Conservation (phyloP, 1,284 basidiomycete genomes). For the Spongiforma sp. region DNA sequence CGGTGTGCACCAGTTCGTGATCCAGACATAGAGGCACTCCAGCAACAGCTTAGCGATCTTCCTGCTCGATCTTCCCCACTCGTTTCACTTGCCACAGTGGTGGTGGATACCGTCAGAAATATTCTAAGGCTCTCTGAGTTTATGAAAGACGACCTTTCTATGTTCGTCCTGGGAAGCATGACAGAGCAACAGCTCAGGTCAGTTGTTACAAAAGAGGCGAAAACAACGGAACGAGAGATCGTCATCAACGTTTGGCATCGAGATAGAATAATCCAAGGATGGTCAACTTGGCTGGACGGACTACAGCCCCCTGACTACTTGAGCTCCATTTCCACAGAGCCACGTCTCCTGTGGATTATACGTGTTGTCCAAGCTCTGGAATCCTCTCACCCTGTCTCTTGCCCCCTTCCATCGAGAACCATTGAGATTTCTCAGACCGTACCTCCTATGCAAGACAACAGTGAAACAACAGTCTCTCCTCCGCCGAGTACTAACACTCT, state of each 20-base stretch:
- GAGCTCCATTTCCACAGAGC: conserved; percentile 16
- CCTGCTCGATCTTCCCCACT: conserved; percentile 21
- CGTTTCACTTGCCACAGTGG: conserved; percentile 44
- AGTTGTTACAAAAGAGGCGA: conserved; percentile 56
- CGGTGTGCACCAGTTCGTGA: conserved; percentile 74
- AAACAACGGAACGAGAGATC: conserved; percentile 54
- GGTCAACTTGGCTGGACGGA: conserved; percentile 47
- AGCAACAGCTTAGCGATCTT: conserved; percentile 44
- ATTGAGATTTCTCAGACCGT: conserved; percentile 9
- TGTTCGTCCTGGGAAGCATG: conserved; percentile 64
- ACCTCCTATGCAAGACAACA: conserved; percentile 1
- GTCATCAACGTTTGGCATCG: conserved; percentile 57
- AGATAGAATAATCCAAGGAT: conserved; percentile 40
- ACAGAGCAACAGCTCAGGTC: conserved; percentile 58
- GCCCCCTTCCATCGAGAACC: conserved; percentile 41
- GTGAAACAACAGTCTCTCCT: conserved; percentile 15
- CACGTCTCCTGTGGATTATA: conserved; percentile 46
- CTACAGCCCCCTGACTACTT: conserved; percentile 22
- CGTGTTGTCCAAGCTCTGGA: conserved; percentile 55
- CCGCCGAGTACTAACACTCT: conserved; percentile 44
- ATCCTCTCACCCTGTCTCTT: conserved; percentile 50
- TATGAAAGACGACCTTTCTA: conserved; percentile 69
- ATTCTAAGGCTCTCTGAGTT: conserved; percentile 56
- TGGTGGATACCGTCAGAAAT: conserved; percentile 50
- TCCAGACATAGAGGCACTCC: conserved; percentile 50